These are phyloP conservation scores for Cenococcum geophilum DNA, from an alignment of 495 filamentous ascomycete species.

Conservation along the genomic window DNA sequence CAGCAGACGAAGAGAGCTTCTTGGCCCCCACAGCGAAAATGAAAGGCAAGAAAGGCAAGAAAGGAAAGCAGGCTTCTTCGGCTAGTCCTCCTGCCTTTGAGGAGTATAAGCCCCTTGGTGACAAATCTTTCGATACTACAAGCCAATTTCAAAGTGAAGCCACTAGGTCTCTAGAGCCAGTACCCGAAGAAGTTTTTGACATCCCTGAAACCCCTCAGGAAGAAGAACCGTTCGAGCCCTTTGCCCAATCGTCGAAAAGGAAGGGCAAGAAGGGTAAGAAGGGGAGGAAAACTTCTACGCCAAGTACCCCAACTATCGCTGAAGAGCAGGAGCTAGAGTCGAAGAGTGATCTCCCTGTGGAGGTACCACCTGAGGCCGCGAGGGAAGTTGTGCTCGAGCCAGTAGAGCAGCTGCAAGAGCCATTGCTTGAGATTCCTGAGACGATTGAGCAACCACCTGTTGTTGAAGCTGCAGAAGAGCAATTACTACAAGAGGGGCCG, in stretches of 20 bases:
- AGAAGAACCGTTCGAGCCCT: neutral
- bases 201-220: neutral
- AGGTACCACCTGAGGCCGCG: neutral
- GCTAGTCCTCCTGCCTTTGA: neutral
- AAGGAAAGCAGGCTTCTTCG: neutral
- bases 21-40: neutral
- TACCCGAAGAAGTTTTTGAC: neutral
- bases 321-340: neutral
- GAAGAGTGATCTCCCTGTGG: neutral
- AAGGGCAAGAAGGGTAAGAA: slow-evolving; percentile 12
- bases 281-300: neutral
- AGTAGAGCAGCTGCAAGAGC: no score
- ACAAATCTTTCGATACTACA: no score
- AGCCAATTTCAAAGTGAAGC: no score
- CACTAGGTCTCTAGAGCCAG: neutral
- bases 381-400: neutral
- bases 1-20: neutral
- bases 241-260: neutral
- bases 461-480: neutral
- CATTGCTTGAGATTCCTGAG: no score
- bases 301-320: neutral
- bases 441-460: neutral
- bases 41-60: slow-evolving; percentile 10
- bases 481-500: no score
- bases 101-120: no score